phyloP scores from a whole-genome alignment of 208 protist genomes.

The Crithidia thermophila region DNA sequence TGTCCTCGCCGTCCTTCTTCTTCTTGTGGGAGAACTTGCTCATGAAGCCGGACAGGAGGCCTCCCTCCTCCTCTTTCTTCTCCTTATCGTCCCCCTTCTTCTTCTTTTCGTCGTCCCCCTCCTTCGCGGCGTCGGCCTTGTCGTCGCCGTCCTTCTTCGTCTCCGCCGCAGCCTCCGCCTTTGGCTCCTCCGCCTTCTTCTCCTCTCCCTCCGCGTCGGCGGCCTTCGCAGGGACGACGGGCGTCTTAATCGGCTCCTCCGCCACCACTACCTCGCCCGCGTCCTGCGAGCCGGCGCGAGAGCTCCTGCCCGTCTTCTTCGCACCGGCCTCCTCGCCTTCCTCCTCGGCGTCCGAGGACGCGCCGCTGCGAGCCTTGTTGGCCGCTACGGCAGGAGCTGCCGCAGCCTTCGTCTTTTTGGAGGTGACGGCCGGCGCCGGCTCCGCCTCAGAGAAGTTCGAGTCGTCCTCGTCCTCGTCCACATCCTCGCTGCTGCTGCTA shows the following conservation, averaged over 20 bases:
- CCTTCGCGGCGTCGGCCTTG: neutral
- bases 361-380: neutral
- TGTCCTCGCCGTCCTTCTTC: constrained; percentile 11
- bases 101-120: neutral
- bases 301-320: neutral
- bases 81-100: neutral
- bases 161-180: neutral
- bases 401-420: neutral
- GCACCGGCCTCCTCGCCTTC: neutral
- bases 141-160: too few species aligned
- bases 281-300: constrained; percentile 1
- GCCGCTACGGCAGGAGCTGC: neutral
- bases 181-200: constrained; percentile 8
- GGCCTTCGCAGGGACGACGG: neutral
- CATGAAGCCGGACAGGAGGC: constrained; percentile 15
- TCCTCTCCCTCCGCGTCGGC: neutral
- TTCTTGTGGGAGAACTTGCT: constrained; percentile 16
- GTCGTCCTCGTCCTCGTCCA: neutral
- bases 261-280: constrained; percentile 1
- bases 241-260: constrained; percentile 17
- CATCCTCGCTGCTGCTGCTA: constrained; percentile 3
- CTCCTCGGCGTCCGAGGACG: neutral
- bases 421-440: neutral
- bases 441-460: neutral
- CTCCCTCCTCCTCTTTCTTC: constrained; percentile 14